Base-by-base conservation (phyloP, 495 filamentous ascomycete species). In the Aspergillus conjunctus region DNA sequence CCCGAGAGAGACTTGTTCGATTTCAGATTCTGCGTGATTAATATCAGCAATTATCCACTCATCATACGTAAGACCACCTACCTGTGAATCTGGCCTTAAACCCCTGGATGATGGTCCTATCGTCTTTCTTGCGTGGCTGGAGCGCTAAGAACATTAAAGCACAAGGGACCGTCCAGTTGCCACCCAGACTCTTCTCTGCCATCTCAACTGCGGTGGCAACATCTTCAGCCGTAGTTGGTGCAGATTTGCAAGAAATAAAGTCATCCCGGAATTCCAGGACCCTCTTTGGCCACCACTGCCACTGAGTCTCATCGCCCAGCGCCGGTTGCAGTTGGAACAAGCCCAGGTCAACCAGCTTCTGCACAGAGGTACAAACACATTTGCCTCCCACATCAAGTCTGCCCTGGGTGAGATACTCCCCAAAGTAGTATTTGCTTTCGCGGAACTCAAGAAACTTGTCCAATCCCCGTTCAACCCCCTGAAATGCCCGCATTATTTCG, bases 381-480 rank as follows among this genome's bases (percentile, higher is more conserved):
- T 66, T 66, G 17, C 57, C 59, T 18, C 61, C 57, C 26, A 73
- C 69, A 12, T 70, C 67, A 37, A 77, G 45, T 50, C 59, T 51
- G 11, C 72, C 72, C 44, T 77, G 74, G 0, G 74, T 74, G 30
- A 75, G 71, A 54, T 72, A 74, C 62, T 77, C 74, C 4, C 74
- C 74, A 44, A 71, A 71, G 56, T 77, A 71, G 58, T 59, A 67
- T 0, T 43, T 51, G 1, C 7, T 30, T 12, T 59, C 51, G 26
- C 62, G 62, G 22, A 62, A 48, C 15, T n/a, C 39, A 14, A 56
- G 50, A 11, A 68, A 57, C 43, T 53, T 53, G 48, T 49, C 33
- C 51, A 69, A 43, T 8, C 56, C 41, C 18, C 54, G 21, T 20
- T 66, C 60, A 11, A 34, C 56, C n/a, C 58, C 49, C 3, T 50